A percentile compares a stretch with the other conserved stretches of the same genome.
These are phyloP conservation scores for Colletotrichum spinosum DNA, from an alignment of 2,329 filamentous ascomycete species.

Conservation along the genomic window DNA sequence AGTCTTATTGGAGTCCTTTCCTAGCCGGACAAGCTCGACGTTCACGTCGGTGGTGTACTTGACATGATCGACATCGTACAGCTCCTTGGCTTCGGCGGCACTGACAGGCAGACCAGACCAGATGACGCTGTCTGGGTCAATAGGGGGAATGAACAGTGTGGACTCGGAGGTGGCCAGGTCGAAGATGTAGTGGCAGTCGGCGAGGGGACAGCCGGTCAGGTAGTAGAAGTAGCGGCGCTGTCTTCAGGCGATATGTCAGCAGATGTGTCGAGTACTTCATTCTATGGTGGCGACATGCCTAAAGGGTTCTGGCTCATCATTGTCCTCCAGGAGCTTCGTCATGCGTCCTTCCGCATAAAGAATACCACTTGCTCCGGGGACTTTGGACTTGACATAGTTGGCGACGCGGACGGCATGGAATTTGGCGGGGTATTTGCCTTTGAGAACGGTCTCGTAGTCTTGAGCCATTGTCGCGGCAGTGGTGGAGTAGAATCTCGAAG, in stretches of 20 bases:
- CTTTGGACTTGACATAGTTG: conserved; percentile 76
- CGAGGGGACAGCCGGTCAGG: conserved; percentile 83
- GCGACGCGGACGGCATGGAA: conserved; percentile 87
- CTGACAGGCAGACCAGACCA: conserved; percentile 92
- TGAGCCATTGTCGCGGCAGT: conserved; percentile 22
- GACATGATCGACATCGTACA: conserved; percentile 87
- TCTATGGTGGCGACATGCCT: conserved; percentile 61
- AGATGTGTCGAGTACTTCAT: not conserved
- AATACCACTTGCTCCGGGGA: conserved; percentile 74
- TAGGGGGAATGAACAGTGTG: conserved; percentile 90
- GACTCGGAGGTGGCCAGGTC: conserved; percentile 79
- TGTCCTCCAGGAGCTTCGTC: conserved; percentile 87
- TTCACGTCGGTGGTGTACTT: conserved; percentile 80
- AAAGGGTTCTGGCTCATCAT: conserved; percentile 85
- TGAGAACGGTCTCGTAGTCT: conserved; percentile 64
- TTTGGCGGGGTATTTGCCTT: conserved; percentile 84
- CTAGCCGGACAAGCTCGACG: conserved; percentile 70
- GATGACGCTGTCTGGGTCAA: conserved; percentile 89
- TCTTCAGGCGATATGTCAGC: conserved; percentile 53
- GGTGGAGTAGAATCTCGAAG: conserved; percentile 15
- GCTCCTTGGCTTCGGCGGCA: conserved; percentile 76
- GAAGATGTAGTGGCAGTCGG: conserved; percentile 86
- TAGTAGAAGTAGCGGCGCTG: conserved; percentile 97
- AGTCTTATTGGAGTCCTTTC: conserved; percentile 55
- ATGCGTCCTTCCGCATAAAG: conserved; percentile 91